phyloP scores from a whole-genome alignment of 352 stramenopile genomes.

The Phytophthora cactorum region DNA sequence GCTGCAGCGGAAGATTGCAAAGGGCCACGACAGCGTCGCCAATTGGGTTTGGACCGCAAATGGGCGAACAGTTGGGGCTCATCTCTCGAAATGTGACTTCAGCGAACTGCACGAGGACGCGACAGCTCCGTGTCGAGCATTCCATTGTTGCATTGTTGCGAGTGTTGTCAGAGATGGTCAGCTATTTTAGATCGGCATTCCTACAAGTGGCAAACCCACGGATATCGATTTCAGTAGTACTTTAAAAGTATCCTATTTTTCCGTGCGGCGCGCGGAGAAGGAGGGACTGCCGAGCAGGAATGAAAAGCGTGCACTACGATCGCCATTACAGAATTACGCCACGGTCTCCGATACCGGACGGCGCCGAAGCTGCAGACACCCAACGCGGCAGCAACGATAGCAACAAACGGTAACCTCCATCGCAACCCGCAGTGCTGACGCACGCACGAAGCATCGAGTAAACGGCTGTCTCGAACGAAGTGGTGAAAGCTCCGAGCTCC shows the following conservation, averaged over 20 bases:
- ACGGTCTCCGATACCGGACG: background rate
- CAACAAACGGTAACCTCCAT: background rate
- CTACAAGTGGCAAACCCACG: no score
- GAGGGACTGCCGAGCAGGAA: background rate
- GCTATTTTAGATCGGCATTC: background rate
- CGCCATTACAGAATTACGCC: background rate
- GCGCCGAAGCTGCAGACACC: background rate
- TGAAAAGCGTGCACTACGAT: background rate
- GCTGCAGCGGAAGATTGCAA: conserved; percentile 25
- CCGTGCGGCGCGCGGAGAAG: no score
- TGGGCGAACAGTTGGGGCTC: conserved; percentile 14
- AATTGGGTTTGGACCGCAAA: conserved; percentile 13
- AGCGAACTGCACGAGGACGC: conserved; percentile 6
- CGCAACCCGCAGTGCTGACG: background rate
- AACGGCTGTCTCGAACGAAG: conserved; percentile 12
- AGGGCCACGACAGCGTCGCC: conserved; percentile 9
- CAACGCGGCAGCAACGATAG: background rate
- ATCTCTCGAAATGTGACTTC: conserved; percentile 11
- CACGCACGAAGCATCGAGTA: conserved; percentile 3
- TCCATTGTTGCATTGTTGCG: conserved; percentile 24
- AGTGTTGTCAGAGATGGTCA: background rate
- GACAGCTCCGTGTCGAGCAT: conserved; percentile 16
- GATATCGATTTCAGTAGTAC: no score
- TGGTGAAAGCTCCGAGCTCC: conserved; percentile 9
- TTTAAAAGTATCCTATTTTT: no score